Conservation (phyloP, 2,329 filamentous ascomycete genomes). For the Thelonectria rubi region DNA sequence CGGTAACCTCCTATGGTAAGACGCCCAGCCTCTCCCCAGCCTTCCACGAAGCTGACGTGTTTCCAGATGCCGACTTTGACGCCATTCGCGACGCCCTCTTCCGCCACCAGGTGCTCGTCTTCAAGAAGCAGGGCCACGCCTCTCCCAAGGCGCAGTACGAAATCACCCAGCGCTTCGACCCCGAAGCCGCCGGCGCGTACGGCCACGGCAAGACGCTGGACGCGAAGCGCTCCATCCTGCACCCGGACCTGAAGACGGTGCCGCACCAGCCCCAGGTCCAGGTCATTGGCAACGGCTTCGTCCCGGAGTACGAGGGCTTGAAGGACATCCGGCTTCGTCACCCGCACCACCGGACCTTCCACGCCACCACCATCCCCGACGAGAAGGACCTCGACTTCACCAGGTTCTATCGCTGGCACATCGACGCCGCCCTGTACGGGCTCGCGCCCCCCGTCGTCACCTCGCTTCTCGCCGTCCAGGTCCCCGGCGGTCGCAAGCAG, state of each 20-base stretch:
- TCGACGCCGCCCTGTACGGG: constrained; percentile 79
- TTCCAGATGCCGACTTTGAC: constrained; percentile 69
- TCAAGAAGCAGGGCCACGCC: constrained; percentile 72
- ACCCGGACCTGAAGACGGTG: constrained; percentile 82
- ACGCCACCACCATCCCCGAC: constrained; percentile 68
- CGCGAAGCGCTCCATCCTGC: constrained; percentile 69
- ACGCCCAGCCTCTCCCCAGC: constrained; percentile 13
- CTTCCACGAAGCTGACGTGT: constrained; percentile 28
- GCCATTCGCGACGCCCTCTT: constrained; percentile 73
- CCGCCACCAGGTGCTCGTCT: constrained; percentile 72
- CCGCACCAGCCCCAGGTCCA: constrained; percentile 80
- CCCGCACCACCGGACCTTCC: constrained; percentile 81
- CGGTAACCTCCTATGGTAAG: constrained; percentile 68
- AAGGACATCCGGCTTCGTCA: constrained; percentile 74
- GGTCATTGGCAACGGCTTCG: constrained; percentile 79
- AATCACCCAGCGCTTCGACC: constrained; percentile 78
- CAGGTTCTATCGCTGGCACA: constrained; percentile 81
- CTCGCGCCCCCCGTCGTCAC: constrained; percentile 79
- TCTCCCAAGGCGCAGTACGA: constrained; percentile 78
- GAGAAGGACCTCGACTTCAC: constrained; percentile 60
- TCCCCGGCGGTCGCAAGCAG: constrained; percentile 72
- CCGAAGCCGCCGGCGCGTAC: constrained; percentile 68
- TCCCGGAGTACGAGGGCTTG: constrained; percentile 76
- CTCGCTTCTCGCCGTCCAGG: constrained; percentile 76
- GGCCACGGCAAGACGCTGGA: constrained; percentile 81